These are phyloP conservation scores for Crucibulum laeve DNA, from an alignment of 768 basidiomycete genomes.

Conservation along the genomic window DNA sequence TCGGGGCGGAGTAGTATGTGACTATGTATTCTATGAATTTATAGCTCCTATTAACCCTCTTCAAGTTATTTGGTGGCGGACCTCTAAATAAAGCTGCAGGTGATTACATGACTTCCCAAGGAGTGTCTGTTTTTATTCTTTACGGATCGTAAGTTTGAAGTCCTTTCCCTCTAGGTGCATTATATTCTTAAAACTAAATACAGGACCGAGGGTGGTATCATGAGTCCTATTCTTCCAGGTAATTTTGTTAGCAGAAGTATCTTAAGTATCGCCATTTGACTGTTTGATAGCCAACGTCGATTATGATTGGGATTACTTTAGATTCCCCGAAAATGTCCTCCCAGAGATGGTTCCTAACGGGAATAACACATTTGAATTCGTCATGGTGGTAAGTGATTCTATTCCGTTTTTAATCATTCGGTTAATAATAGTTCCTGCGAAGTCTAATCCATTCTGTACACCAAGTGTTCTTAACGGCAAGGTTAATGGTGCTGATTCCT, in stretches of 20 bases:
- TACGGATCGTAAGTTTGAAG: slow-evolving; percentile 30
- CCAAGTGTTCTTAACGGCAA: slow-evolving; percentile 26
- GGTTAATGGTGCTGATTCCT: slow-evolving; percentile 31
- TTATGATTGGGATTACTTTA: slow-evolving; percentile 32
- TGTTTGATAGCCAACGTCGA: neutral
- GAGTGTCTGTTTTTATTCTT: slow-evolving; percentile 22
- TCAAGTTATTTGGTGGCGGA: slow-evolving; percentile 34
- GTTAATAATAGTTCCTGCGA: neutral
- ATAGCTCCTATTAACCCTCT: neutral
- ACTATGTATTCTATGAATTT: slow-evolving; percentile 7
- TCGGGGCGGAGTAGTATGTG: slow-evolving; percentile 25
- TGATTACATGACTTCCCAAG: slow-evolving; percentile 24
- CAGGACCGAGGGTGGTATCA: slow-evolving; percentile 8
- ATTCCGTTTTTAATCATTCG: too few relatives aligned
- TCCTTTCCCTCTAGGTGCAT: neutral
- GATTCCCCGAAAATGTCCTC: slow-evolving; percentile 13
- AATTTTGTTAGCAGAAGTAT: neutral
- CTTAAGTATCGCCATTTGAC: neutral
- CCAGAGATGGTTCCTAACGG: slow-evolving; percentile 25
- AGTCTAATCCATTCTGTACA: slow-evolving; percentile 13
- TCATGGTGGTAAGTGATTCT: slow-evolving; percentile 27
- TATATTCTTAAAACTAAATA: neutral
- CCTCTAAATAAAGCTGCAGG: slow-evolving; percentile 31
- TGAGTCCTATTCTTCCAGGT: slow-evolving; percentile 11
- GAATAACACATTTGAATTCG: slow-evolving; percentile 28